Evolutionary conservation across 768 basidiomycete species (phyloP), one percentile per base, ranked within the genome.

Genomic region (Lentinula sp.): DNA sequence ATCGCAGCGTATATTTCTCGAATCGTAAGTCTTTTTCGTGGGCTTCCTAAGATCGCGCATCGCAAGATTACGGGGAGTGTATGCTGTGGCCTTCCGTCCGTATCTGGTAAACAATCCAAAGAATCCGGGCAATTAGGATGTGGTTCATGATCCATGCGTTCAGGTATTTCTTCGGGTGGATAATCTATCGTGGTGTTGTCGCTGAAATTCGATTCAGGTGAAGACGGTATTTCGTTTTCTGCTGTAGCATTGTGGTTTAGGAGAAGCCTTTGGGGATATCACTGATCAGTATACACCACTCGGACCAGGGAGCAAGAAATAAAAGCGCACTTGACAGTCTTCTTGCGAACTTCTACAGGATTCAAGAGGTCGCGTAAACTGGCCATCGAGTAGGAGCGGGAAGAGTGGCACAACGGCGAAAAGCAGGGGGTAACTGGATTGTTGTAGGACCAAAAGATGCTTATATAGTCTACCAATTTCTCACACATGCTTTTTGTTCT

Each of bases 1-100:
- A 93, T 93, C 16, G 88, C 86, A 9, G 87, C 88, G 66, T 93
- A 93, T 61, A 93, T 92, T 67, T 92, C 90, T 52, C 90, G 80
- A 66, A 93, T 91, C 11, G 91, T 93, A 32, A 93, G 77, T 23
- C 89, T 84, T 67, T 86, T 84, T 64, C 84, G 83, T 9, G 85
- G 79, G 68, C 87, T 89, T 43, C 91, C 91, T 51, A 93, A 76
- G 66, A 93, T 93, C 31, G 91, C 88, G 67, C 91, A 93, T 34
- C 91, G 86, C 54, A 93, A 78, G 70, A 93, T 93, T 61, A 92
- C 86, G 23, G 91, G 91, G 48, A 93, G 82, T 10, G 91, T 92
- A 66, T 93, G 90, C 65, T 91, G 89, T 57, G 91, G 91, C 64
- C 89, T 78, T 48, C 84, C 88, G 62, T 85, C 82, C 37, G 90